Conservation (phyloP, 371 early-diverging fungal genomes). For the Encephalitozoon intestinalis region DNA sequence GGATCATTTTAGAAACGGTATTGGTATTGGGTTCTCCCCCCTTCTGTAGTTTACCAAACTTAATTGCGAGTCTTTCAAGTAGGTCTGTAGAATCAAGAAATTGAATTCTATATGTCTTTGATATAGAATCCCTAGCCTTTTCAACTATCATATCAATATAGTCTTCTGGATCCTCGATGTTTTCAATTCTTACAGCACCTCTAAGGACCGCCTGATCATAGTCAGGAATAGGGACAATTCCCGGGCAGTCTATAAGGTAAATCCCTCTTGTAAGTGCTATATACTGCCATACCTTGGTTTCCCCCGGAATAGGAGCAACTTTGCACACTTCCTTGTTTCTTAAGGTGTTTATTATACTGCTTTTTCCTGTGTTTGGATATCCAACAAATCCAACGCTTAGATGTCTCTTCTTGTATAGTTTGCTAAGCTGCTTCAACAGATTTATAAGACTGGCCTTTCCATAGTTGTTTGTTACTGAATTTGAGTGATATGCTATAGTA, state of each 20-base stretch:
- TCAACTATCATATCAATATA: slow-evolving; percentile 74
- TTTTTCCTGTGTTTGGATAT: slow-evolving; percentile 63
- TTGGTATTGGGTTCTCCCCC: slow-evolving; percentile 85
- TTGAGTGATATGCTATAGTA: slow-evolving; percentile 92
- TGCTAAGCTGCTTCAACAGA: slow-evolving; percentile 84
- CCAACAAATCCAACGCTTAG: slow-evolving; percentile 65
- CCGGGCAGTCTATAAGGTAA: slow-evolving; percentile 97
- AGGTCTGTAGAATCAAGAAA: slow-evolving; percentile 77
- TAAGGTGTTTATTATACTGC: slow-evolving; percentile 93
- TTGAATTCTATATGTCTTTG: slow-evolving; percentile 74
- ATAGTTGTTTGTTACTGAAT: slow-evolving; percentile 80
- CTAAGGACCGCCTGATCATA: slow-evolving; percentile 88
- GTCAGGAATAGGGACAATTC: slow-evolving; percentile 79
- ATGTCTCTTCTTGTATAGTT: slow-evolving; percentile 77
- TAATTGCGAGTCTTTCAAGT: slow-evolving; percentile 73
- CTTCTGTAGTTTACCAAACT: slow-evolving; percentile 82
- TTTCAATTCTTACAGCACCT: slow-evolving; percentile 92
- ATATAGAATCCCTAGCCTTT: slow-evolving; percentile 78
- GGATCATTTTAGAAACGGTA: slow-evolving; percentile 85
- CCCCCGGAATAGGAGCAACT: slow-evolving; percentile 96
- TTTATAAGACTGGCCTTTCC: slow-evolving; percentile 93
- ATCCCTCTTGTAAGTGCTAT: slow-evolving; percentile 93
- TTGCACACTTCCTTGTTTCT: slow-evolving; percentile 87
- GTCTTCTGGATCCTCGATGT: slow-evolving; percentile 79
- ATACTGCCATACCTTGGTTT: slow-evolving; percentile 99